Evolutionary conservation across 2,329 filamentous ascomycete genomes (phyloP).

Genomic region (Anisogramma anomala): DNA sequence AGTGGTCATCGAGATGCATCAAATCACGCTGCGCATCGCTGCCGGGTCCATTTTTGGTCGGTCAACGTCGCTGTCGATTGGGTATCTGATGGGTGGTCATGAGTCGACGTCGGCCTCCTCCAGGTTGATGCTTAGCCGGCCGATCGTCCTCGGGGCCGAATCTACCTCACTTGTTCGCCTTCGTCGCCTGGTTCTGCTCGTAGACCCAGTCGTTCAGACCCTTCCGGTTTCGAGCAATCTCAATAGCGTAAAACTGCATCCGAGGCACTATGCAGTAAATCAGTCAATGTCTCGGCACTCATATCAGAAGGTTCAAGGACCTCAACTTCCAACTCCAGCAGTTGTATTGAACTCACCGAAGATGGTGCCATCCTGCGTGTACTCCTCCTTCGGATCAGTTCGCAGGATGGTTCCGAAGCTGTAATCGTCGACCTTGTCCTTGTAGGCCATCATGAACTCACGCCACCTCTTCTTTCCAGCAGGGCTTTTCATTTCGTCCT

Average conservation of each 20-base stretch:
- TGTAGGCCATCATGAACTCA: conserved; percentile 85
- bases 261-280: conserved; percentile 29
- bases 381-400: conserved; percentile 65
- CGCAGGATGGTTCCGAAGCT: conserved; percentile 96
- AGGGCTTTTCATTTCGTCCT: conserved; percentile 98
- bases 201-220: conserved; percentile 97
- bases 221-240: conserved; percentile 68
- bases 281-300: conserved; percentile 16
- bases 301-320: conserved; percentile 47
- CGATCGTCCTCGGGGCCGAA: too few species aligned
- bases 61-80: not conserved
- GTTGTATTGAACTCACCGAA: conserved; percentile 52
- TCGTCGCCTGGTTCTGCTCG: conserved; percentile 61
- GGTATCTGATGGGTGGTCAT: not conserved
- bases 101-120: not conserved
- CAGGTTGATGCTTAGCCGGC: too few species aligned
- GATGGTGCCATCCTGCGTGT: conserved; percentile 79
- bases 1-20: not conserved
- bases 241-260: conserved; percentile 77
- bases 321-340: conserved; percentile 34
- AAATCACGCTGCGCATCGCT: not conserved
- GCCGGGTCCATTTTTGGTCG: not conserved
- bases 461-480: conserved; percentile 88
- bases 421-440: conserved; percentile 91
- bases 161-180: conserved; percentile 21